Evolutionary conservation across 345 rosid species (phyloP), one percentile per base, ranked within the genome.

Genomic region (Ceriops tagal): DNA sequence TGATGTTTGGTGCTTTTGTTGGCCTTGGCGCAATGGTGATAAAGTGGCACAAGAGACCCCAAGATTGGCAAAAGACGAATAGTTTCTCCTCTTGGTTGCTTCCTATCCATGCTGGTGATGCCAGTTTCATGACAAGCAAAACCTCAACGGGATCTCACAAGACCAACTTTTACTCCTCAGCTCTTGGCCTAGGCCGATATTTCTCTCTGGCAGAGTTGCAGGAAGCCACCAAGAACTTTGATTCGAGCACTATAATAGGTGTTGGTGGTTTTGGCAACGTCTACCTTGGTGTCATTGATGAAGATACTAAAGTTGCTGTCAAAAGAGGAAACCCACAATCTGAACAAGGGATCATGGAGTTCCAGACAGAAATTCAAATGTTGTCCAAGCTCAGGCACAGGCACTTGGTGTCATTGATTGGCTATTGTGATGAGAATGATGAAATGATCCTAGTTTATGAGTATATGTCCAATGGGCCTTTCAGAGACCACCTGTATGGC

Each of bases 11-110:
- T 55, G 58, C 58, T 55, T 55, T 55, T 55, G 28, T 55, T 13
- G 28, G 58, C 22, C 58, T 55, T 55, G 58, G 58, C 27, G 58
- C 58, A n/a, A 55, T 22, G 58, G 58, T 55, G 58, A 55, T 55
- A 28, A 55, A 55, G 61, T 66, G 70, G 70, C 70, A 55, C 20
- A 66, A 55, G 49, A 53, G 70, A 32, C 70, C 70, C 18, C 61
- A 66, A 31, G 70, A 66, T 66, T 66, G 70, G 70, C 70, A 66
- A 55, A 53, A 46, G 61, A 55, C 52, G 28, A 66, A 53, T 19
- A 66, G 62, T 34, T 66, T 66, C 70, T 66, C 70, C 1, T 66
- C 58, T 19, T 22, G 58, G 58, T 22, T 55, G 27, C 58, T 55
- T 26, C 58, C 28, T 13, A 20, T 55, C 28, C 58, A 55, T 55